phyloP scores from a whole-genome alignment of 192 early-diverging fungal genomes.

The Bifiguratus adelaidae region DNA sequence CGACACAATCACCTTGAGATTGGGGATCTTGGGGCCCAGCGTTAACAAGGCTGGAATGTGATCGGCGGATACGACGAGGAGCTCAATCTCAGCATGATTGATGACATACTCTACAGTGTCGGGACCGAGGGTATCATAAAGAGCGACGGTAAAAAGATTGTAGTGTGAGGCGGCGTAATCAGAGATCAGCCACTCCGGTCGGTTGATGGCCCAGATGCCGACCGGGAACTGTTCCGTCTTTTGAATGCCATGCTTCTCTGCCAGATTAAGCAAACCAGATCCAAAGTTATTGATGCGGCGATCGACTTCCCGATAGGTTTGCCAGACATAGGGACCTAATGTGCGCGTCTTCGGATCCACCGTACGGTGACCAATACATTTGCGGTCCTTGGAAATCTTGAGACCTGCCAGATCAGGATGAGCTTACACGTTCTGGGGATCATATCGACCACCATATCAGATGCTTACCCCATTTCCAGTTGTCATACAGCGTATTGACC shows the following conservation, averaged over 20 bases:
- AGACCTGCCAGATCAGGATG: constrained; percentile 23
- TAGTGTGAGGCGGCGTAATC: constrained; percentile 58
- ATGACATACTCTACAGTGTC: constrained; percentile 78
- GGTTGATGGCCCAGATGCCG: constrained; percentile 68
- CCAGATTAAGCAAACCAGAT: constrained; percentile 52
- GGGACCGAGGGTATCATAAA: constrained; percentile 86
- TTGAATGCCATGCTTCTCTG: constrained; percentile 8
- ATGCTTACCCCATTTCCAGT: constrained; percentile 30
- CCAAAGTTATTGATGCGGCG: constrained; percentile 53
- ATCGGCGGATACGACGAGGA: constrained; percentile 54
- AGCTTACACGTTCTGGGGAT: neutral
- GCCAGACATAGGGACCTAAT: constrained; percentile 59
- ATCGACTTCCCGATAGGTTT: constrained; percentile 54
- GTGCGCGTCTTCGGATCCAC: constrained; percentile 45
- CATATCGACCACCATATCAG: neutral
- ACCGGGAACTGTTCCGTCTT: constrained; percentile 23
- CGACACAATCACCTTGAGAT: constrained; percentile 60
- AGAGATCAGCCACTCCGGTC: constrained; percentile 66
- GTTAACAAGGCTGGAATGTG: constrained; percentile 35
- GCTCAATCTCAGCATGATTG: constrained; percentile 69
- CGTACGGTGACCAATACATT: constrained; percentile 56
- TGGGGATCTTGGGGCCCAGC: constrained; percentile 47
- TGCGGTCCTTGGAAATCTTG: constrained; percentile 33
- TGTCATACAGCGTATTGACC: constrained; percentile 33
- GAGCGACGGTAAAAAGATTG: constrained; percentile 55